Base-by-base conservation (phyloP, 768 basidiomycete species). In the Udeniomyces megalosporus region DNA sequence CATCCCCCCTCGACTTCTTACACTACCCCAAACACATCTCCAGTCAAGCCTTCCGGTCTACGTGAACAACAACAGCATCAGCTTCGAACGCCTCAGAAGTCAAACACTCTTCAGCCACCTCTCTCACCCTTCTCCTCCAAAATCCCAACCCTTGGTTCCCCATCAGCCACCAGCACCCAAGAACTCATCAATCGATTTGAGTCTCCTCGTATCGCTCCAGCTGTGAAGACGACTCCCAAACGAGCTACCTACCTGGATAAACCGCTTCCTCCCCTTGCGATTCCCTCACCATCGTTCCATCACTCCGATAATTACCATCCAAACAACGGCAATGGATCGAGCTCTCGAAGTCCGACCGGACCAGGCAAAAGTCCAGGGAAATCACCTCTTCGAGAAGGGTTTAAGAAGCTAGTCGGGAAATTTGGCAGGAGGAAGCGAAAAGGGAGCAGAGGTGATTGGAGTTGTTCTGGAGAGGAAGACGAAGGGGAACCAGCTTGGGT, bases 191-290 rank as follows among this genome's bases (percentile, higher is more conserved):
- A 31, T 10, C 61, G 46, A 14, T 54, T 46, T 32, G 38, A 56
- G 26, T 31, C 53, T 50, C 34, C 46, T 28, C 53, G 17, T n/a
- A 20, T 52, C 10, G 29, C 29, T 11, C 52, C 52, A 15, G 54
- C 47, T 15, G 15, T 31, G 35, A 26, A 15, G 28, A 32, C 8
- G 0, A 29, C 31, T 5, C 42, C 17, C 1, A 46, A 42, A 6
- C 31, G 44, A 45, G 29, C 17, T 24, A 54, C 53, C 38, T 46
- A 62, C 22, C 47, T 62, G n/a, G 55, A 62, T 26, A 62, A 62
- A 50, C 61, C 54, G 4, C 55, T 62, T 20, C 61, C 61, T 10
- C 53, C 61, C 1, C 44, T 54, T 35, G 15, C 46, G 15, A 38
- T 45, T 11, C 15, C 29, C 3, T 28, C 17, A 15, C 58, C 15